Conservation (phyloP, 768 basidiomycete genomes). For the Mycena albidolilacea region DNA sequence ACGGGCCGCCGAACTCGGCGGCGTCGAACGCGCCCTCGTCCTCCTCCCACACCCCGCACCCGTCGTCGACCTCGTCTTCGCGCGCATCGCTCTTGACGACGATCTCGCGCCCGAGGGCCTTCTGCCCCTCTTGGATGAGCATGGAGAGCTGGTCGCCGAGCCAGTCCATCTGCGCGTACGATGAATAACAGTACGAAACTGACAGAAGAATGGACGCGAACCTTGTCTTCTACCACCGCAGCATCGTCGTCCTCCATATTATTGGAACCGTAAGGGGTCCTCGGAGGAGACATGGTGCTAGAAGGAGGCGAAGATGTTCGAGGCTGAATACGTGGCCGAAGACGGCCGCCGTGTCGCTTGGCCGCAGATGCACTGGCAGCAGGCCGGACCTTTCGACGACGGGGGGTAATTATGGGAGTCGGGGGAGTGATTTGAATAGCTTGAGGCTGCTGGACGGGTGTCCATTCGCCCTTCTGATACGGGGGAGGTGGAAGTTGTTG, state of each 20-base stretch:
- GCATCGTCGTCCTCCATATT: slow-evolving; percentile 49
- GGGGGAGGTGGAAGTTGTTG: slow-evolving; percentile 49
- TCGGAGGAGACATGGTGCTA: slow-evolving; percentile 51
- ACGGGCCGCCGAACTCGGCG: slow-evolving; percentile 33
- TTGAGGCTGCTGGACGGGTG: slow-evolving; percentile 42
- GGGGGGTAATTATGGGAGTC: slow-evolving; percentile 47
- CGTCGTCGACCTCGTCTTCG: slow-evolving; percentile 86
- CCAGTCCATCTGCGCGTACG: slow-evolving; percentile 78
- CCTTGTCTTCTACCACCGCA: slow-evolving; percentile 64
- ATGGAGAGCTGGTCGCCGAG: slow-evolving; percentile 77
- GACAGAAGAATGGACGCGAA: slow-evolving; percentile 41
- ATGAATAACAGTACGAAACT: not conserved
- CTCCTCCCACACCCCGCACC: slow-evolving; percentile 82
- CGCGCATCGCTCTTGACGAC: slow-evolving; percentile 82
- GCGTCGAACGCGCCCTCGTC: slow-evolving; percentile 55
- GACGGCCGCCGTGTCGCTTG: slow-evolving; percentile 51
- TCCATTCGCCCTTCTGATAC: slow-evolving; percentile 42
- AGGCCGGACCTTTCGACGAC: slow-evolving; percentile 55
- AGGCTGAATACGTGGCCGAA: slow-evolving; percentile 37
- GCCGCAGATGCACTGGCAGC: slow-evolving; percentile 44
- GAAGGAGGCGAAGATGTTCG: slow-evolving; percentile 46
- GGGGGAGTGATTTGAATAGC: slow-evolving; percentile 53
- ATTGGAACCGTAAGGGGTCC: slow-evolving; percentile 56
- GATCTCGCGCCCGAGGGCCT: slow-evolving; percentile 82
- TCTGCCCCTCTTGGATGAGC: slow-evolving; percentile 86